phyloP scores from a whole-genome alignment of 2,329 filamentous ascomycete species.

The Pseudocercospora pini-densiflorae region DNA sequence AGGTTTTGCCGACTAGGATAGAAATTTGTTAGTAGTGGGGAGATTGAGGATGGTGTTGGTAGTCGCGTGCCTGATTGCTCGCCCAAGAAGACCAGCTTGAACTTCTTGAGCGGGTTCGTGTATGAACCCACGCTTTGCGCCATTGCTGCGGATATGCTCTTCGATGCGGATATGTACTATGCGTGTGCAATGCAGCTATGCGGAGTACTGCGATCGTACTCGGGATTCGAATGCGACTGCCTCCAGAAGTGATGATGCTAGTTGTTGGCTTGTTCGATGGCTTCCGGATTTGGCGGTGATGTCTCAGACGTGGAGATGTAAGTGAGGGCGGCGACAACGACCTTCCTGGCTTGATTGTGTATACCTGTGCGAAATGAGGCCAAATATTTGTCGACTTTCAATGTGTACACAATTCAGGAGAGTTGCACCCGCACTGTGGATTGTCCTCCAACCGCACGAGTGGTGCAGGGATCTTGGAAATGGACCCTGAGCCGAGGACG shows the following conservation, averaged over 20 bases:
- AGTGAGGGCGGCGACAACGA: not conserved
- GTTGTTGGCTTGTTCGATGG: not conserved
- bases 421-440: not conserved
- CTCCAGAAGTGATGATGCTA: not conserved
- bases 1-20: slow-evolving; percentile 88
- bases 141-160: slow-evolving; percentile 60
- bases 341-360: not conserved
- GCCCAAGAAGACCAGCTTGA: slow-evolving; percentile 99
- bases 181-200: slow-evolving; percentile 7
- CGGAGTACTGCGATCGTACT: not conserved
- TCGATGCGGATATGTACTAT: not conserved
- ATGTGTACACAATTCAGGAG: not conserved
- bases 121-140: slow-evolving; percentile 83
- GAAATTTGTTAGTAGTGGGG: slow-evolving; percentile 11
- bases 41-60: not conserved
- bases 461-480: not conserved
- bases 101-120: slow-evolving; percentile 99
- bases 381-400: not conserved
- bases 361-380: not conserved
- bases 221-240: not conserved
- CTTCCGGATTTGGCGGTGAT: not conserved
- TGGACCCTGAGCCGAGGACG: slow-evolving; percentile 8
- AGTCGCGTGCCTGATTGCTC: slow-evolving; percentile 88
- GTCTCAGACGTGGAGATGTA: not conserved
- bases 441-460: not conserved